Evolutionary conservation across 257 asterid species (phyloP).

Genomic region (Gardenia jasminoides): DNA sequence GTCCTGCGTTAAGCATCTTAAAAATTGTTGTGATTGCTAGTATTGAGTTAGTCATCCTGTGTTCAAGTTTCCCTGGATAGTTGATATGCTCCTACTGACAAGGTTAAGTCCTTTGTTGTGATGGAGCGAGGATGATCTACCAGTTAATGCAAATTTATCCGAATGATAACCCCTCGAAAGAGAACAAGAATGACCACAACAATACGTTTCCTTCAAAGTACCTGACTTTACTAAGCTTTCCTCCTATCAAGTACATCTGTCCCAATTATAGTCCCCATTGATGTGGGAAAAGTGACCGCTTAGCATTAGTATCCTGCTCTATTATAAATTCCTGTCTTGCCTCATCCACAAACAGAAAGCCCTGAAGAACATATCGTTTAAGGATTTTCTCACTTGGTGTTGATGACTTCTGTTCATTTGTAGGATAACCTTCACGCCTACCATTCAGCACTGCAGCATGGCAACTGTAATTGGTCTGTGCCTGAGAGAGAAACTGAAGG

Average conservation of each 20-base stretch:
- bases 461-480: constrained; percentile 87
- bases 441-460: constrained; percentile 97
- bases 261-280: too few species aligned
- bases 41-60: too few species aligned
- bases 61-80: too few species aligned
- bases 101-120: not conserved
- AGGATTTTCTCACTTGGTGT: not conserved
- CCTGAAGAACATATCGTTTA: not conserved
- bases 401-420: constrained; percentile 3
- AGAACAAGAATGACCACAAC: not conserved
- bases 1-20: too few species aligned
- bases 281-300: too few species aligned
- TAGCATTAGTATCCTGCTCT: too few species aligned
- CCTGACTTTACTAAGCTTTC: not conserved
- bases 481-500: constrained; percentile 75
- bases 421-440: constrained; percentile 93
- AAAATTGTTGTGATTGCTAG: too few species aligned
- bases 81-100: not conserved
- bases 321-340: not conserved
- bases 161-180: not conserved
- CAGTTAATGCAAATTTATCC: not conserved
- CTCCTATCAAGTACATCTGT: too few species aligned
- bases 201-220: not conserved
- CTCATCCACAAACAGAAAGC: not conserved
- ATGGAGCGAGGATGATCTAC: too few species aligned